Evolutionary conservation across 257 asterid genomes (phyloP).

Genomic region (Ilex aquifolium): DNA sequence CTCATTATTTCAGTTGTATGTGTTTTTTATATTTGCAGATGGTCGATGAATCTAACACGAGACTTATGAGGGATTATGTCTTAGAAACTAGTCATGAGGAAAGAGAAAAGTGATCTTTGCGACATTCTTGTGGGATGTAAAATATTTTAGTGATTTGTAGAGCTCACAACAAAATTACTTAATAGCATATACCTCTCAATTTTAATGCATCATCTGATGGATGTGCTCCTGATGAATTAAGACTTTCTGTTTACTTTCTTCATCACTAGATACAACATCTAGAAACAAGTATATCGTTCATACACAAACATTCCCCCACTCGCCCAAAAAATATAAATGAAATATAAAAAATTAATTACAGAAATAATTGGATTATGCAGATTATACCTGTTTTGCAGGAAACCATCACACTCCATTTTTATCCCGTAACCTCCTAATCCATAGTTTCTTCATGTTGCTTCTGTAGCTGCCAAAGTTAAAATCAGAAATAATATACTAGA

Average conservation of each 20-base stretch:
- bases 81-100: slow-evolving; percentile 50
- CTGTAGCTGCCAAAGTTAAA: slow-evolving; percentile 26
- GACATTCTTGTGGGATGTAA: too few species aligned
- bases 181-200: too few species aligned
- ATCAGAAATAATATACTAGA: neutral
- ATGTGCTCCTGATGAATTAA: too few species aligned
- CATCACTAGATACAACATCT: too few species aligned
- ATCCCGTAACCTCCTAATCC: slow-evolving; percentile 17
- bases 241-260: too few species aligned
- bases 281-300: neutral
- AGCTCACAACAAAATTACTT: too few species aligned
- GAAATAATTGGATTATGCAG: neutral
- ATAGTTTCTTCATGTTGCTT: slow-evolving; percentile 22
- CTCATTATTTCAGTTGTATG: neutral
- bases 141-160: too few species aligned
- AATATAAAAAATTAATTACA: neutral
- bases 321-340: neutral
- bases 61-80: slow-evolving; percentile 73
- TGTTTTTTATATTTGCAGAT: slow-evolving; percentile 38
- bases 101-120: slow-evolving; percentile 22
- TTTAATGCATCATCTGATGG: too few species aligned
- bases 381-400: neutral
- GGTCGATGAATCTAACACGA: slow-evolving; percentile 69
- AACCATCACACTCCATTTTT: neutral
- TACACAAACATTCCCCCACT: too few species aligned